Percentiles rank a stretch among this genome's conserved stretches.
phyloP scores from a whole-genome alignment of 2,329 filamentous ascomycete genomes.

The Bipolaris oryzae region DNA sequence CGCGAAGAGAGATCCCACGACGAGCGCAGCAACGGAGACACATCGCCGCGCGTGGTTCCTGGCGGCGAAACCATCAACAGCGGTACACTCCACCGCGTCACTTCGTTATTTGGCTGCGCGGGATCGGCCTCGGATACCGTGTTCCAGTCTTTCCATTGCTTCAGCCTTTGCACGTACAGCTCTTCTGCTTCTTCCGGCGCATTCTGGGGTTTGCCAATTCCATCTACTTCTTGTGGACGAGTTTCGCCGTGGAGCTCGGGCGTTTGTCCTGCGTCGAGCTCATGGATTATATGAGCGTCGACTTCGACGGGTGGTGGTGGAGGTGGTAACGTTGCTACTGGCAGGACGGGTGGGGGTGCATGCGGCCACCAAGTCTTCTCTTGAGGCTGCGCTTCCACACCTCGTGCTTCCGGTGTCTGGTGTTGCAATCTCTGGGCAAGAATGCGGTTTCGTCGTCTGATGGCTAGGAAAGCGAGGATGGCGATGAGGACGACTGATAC shows the following conservation, averaged over 20 bases:
- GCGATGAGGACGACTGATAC: constrained; percentile 31
- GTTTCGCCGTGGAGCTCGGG: constrained; percentile 29
- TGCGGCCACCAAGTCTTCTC: constrained; percentile 21
- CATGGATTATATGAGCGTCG: constrained; percentile 29
- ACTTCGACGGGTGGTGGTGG: constrained; percentile 26
- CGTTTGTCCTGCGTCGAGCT: constrained; percentile 27
- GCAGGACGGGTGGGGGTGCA: neutral
- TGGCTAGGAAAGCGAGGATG: constrained; percentile 28
- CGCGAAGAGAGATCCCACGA: constrained; percentile 5
- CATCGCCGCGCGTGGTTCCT: constrained; percentile 3
- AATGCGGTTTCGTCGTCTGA: constrained; percentile 27
- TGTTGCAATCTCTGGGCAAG: constrained; percentile 2
- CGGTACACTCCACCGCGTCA: constrained; percentile 1
- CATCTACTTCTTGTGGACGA: constrained; percentile 26
- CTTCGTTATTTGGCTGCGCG: neutral
- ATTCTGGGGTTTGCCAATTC: constrained; percentile 2
- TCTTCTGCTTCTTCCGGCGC: constrained; percentile 15
- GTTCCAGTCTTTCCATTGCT: constrained; percentile 20
- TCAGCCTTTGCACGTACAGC: constrained; percentile 8
- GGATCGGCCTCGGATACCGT: constrained; percentile 6
- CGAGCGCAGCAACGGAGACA: constrained; percentile 19
- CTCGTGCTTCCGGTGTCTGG: constrained; percentile 6
- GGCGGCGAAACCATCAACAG: constrained; percentile 13
- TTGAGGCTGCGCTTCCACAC: constrained; percentile 15
- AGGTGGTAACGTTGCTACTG: neutral